These are phyloP conservation scores for Cryptosporidium sp. DNA, from an alignment of 169 alveolate species.

Conservation along the genomic window DNA sequence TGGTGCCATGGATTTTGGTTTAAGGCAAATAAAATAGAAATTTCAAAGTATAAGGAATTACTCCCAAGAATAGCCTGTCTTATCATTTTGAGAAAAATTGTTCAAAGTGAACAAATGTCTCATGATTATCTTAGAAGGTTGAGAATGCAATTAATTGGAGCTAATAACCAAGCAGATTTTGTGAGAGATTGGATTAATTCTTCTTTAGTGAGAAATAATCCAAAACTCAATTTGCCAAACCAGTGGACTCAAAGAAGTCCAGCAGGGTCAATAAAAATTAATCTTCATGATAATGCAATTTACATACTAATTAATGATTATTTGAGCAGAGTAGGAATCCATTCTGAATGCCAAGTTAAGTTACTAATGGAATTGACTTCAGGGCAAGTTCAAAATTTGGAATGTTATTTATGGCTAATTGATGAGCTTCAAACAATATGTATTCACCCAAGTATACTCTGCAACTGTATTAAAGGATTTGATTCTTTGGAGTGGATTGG, in stretches of 20 bases:
- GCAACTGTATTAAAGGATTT: slow-evolving; percentile 41
- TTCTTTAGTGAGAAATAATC: slow-evolving; percentile 11
- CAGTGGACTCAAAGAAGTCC: slow-evolving; percentile 67
- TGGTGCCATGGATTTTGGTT: slow-evolving; percentile 68
- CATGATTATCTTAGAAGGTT: slow-evolving; percentile 52
- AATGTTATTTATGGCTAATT: slow-evolving; percentile 57
- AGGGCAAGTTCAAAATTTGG: slow-evolving; percentile 12
- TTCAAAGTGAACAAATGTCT: slow-evolving; percentile 20
- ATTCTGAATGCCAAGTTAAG: slow-evolving; percentile 24
- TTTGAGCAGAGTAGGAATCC: slow-evolving; percentile 42
- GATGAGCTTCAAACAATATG: slow-evolving; percentile 62
- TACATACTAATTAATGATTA: slow-evolving; percentile 5
- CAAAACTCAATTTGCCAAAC: slow-evolving; percentile 13
- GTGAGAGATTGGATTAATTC: slow-evolving; percentile 63
- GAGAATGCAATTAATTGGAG: slow-evolving; percentile 63
- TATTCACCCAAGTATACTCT: slow-evolving; percentile 45
- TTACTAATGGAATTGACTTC: slow-evolving; percentile 35
- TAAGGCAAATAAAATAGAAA: slow-evolving; percentile 10
- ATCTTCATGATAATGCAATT: slow-evolving; percentile 38
- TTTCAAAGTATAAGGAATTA: background rate
- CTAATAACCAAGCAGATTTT: slow-evolving; percentile 10
- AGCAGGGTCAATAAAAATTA: slow-evolving; percentile 47
- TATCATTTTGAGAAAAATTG: slow-evolving; percentile 28
- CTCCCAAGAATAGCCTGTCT: slow-evolving; percentile 54
- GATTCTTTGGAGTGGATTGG: slow-evolving; percentile 71